Evolutionary conservation across 2,329 filamentous ascomycete species (phyloP), one percentile per base, ranked within the genome.

Genomic region (Sporothrix phasma): DNA sequence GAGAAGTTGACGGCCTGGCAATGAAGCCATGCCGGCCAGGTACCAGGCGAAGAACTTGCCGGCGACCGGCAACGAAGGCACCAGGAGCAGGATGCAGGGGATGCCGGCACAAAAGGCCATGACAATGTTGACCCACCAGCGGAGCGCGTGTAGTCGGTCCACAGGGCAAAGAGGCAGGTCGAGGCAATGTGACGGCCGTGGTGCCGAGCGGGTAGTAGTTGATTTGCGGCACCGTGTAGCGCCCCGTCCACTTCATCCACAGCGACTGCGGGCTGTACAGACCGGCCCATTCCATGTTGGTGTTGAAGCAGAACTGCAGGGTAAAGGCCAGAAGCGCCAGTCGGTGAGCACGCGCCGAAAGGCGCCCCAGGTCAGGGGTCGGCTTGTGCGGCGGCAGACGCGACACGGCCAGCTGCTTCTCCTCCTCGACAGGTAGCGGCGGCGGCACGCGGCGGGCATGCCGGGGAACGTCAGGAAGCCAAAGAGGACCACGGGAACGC

Each of bases 281-380:
- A 70, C 90, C 87, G 84, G 87, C 71, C 90, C 88, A 0, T 85
- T 87, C 70, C 64, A 65, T 64, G 39, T 61, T 43, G 39, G 89
- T 85, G 31, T 86, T 86, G 0, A 86, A 87, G 49, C 90, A 84
- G 67, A 88, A 81, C 85, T 85, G 88, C 0, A 88, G 80, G 3
- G 83, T 79, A 68, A 88, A 88, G 0, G 84, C 84, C 84, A 88
- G 78, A 82, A 87, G 69, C 85, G 80, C 80, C 81, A 85, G 81
- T 84, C 0, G 75, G 74, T 29, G 6, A 63, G 26, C 11, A 61
- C 54, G 1, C 26, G 34, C 46, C 13, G 8, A 39, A 34, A 65
- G 41, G 53, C 62, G 39, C 39, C 24, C 53, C 61, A 61, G 29
- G 19, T 0, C 81, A 84, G 19, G 74, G 66, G 0, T 68, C 64